Evolutionary conservation across 768 basidiomycete genomes (phyloP).

Genomic region (Podaxis sp.): DNA sequence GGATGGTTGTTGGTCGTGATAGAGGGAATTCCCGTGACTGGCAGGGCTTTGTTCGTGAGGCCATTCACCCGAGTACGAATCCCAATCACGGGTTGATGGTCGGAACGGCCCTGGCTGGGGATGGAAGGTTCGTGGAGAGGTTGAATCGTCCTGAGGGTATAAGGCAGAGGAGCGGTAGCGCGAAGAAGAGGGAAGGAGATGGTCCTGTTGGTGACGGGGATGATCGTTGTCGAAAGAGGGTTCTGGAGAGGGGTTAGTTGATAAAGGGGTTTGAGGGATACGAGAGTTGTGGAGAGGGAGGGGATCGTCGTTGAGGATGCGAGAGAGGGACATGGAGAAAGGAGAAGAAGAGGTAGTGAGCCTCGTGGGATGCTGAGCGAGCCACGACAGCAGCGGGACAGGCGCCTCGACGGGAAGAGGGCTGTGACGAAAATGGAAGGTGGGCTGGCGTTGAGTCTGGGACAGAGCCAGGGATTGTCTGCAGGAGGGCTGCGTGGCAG

Average conservation of each 20-base stretch:
- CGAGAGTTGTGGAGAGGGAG: constrained; percentile 29
- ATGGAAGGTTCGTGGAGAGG: constrained; percentile 6
- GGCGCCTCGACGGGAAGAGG: constrained; percentile 14
- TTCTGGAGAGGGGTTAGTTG: constrained; percentile 22
- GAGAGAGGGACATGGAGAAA: constrained; percentile 67
- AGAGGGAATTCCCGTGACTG: constrained; percentile 9
- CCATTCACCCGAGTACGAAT: constrained; percentile 17
- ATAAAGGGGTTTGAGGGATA: constrained; percentile 30
- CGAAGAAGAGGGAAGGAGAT: constrained; percentile 20
- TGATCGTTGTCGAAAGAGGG: constrained; percentile 21
- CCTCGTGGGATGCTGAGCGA: constrained; percentile 37
- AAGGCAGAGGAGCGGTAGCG: constrained; percentile 21
- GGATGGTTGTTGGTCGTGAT: constrained; percentile 13
- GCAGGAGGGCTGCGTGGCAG: constrained; percentile 4
- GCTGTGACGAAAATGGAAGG: constrained; percentile 15
- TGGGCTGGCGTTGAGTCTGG: constrained; percentile 16
- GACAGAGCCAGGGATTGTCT: not conserved
- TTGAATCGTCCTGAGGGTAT: constrained; percentile 7
- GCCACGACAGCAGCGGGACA: constrained; percentile 26
- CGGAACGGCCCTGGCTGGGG: constrained; percentile 13
- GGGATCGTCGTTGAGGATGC: constrained; percentile 79
- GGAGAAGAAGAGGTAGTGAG: constrained; percentile 18
- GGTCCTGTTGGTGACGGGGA: constrained; percentile 8
- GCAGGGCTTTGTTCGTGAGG: constrained; percentile 11
- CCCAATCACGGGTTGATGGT: constrained; percentile 16